Percentiles rank a stretch among this genome's conserved stretches.
phyloP scores from a whole-genome alignment of 306 rosid species.

The Abrus precatorius region DNA sequence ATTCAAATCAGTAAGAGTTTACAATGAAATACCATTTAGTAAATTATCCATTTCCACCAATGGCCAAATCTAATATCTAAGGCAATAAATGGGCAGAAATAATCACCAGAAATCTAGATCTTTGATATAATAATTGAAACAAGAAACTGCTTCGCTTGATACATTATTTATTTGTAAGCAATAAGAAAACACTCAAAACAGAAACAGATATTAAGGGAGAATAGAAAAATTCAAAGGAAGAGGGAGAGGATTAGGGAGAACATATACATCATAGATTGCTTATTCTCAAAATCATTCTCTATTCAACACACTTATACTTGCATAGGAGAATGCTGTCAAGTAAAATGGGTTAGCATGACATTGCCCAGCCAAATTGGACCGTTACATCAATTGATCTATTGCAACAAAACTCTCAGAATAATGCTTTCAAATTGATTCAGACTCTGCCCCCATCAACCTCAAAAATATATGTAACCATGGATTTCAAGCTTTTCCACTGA shows the following conservation, averaged over 20 bases:
- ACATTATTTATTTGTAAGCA: conserved; percentile 13
- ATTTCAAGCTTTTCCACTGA: not conserved
- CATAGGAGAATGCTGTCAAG: conserved; percentile 2
- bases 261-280: conserved; percentile 14
- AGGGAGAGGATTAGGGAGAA: conserved; percentile 11
- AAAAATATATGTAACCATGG: not conserved
- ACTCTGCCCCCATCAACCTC: conserved; percentile 8
- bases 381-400: conserved; percentile 11
- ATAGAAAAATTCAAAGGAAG: not conserved
- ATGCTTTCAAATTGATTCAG: conserved; percentile 2
- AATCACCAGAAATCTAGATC: conserved; percentile 17
- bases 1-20: conserved; percentile 2
- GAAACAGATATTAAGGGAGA: not conserved
- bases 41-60: conserved; percentile 16
- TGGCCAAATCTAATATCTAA: conserved; percentile 3
- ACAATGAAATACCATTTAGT: conserved; percentile 11
- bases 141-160: not conserved
- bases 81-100: not conserved
- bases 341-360: conserved; percentile 30
- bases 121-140: not conserved
- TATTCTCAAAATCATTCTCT: conserved; percentile 7
- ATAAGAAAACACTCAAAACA: conserved; percentile 23
- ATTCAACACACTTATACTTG: conserved; percentile 13
- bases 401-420: not conserved
- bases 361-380: not conserved